These are phyloP conservation scores for Suhomyces panamericanus DNA, from an alignment of 1,139 yeast species.

Conservation along the genomic window DNA sequence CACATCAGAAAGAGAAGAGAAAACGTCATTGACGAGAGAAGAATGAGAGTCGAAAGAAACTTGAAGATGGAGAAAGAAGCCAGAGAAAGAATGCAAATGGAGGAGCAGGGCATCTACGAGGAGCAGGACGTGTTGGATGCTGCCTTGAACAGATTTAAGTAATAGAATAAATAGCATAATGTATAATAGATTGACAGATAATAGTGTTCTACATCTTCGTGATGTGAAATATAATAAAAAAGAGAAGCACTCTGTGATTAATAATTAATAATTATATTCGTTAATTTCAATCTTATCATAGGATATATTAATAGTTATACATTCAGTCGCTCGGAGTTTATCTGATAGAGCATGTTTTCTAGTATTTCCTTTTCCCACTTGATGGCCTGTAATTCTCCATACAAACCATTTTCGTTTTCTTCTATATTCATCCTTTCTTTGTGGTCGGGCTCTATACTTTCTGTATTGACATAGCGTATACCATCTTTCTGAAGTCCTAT, in stretches of 20 bases:
- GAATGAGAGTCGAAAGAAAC: slow-evolving; percentile 76
- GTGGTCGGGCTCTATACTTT: background rate
- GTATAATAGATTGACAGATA: slow-evolving; percentile 3
- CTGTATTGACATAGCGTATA: background rate
- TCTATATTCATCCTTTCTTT: background rate
- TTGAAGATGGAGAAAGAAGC: slow-evolving; percentile 71
- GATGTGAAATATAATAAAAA: too few relatives aligned
- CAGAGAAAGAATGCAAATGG: slow-evolving; percentile 55
- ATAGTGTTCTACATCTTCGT: too few relatives aligned
- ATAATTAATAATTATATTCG: too few relatives aligned
- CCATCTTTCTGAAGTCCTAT: slow-evolving; percentile 4
- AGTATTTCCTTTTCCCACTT: slow-evolving; percentile 26
- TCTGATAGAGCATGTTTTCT: slow-evolving; percentile 14
- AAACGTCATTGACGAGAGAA: slow-evolving; percentile 87
- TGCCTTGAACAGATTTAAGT: slow-evolving; percentile 59
- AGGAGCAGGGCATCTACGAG: slow-evolving; percentile 52
- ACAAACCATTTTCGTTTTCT: slow-evolving; percentile 11
- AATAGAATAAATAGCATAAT: slow-evolving; percentile 8
- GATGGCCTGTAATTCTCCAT: slow-evolving; percentile 21
- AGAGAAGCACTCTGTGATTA: too few relatives aligned
- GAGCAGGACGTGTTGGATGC: slow-evolving; percentile 54
- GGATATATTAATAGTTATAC: background rate
- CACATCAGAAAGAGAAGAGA: slow-evolving; percentile 81
- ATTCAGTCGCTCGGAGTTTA: background rate
- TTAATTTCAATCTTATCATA: too few relatives aligned